Evolutionary conservation across 78 protist species (phyloP).

Genomic region (Dictyostelium firmibasis): DNA sequence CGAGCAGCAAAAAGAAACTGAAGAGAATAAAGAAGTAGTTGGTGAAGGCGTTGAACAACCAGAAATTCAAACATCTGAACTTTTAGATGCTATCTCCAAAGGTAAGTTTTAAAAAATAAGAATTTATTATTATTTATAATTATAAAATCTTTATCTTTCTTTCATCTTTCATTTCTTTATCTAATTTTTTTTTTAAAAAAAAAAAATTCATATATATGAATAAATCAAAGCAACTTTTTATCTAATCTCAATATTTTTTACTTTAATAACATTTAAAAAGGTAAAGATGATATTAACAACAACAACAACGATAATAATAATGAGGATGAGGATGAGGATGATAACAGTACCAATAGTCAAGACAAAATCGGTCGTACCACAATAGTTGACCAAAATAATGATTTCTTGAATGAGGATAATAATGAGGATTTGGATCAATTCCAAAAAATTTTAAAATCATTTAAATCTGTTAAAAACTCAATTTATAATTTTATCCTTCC

Average conservation of each 20-base stretch:
- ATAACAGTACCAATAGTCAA: neutral
- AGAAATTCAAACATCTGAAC: slow-evolving; percentile 1
- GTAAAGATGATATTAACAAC: neutral
- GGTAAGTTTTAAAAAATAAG: slow-evolving; percentile 20
- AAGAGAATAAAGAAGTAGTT: neutral
- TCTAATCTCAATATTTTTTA: neutral
- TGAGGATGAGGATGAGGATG: neutral
- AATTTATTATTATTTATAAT: neutral
- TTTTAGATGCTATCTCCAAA: neutral
- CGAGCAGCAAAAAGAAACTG: neutral
- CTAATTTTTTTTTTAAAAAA: neutral
- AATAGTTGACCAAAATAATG: neutral
- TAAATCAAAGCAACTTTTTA: neutral
- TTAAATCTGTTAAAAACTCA: neutral
- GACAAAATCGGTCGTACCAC: neutral
- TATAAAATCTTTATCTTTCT: neutral
- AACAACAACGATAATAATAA: neutral
- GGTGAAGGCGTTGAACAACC: neutral
- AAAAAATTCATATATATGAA: neutral
- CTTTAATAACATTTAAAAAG: neutral
- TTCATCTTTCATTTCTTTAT: neutral
- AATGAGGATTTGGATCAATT: neutral
- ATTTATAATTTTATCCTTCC: neutral
- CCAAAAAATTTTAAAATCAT: neutral
- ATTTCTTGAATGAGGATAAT: neutral